Percentiles rank a stretch among this genome's conserved stretches.
phyloP scores from a whole-genome alignment of 2,329 filamentous ascomycete species.

The Colletotrichum destructivum region DNA sequence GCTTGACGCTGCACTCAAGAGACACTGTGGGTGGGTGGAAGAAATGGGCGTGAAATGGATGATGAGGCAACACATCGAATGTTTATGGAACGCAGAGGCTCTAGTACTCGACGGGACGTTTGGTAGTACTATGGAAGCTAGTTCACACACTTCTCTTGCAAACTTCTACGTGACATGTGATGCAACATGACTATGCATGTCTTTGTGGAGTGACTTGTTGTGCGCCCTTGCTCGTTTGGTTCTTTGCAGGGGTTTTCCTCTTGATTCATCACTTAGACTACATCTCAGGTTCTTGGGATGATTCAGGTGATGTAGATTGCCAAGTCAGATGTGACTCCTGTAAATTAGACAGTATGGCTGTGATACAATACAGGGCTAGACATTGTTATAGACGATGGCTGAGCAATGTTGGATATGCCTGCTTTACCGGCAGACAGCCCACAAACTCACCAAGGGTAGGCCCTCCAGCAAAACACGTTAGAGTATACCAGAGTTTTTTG shows the following conservation, averaged over 20 bases:
- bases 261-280: background rate
- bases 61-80: background rate
- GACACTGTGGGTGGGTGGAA: background rate
- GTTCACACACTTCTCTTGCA: constrained; percentile 10
- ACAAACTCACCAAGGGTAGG: too few relatives aligned
- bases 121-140: constrained; percentile 21
- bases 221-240: background rate
- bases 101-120: constrained; percentile 5
- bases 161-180: background rate
- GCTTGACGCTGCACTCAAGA: constrained; percentile 31
- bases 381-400: too few relatives aligned
- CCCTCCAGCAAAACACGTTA: too few relatives aligned
- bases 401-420: background rate
- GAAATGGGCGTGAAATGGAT: background rate
- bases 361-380: background rate
- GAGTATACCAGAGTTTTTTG: too few relatives aligned
- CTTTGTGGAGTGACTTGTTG: background rate
- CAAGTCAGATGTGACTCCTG: background rate
- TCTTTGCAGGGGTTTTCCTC: background rate
- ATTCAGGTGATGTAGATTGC: too few relatives aligned
- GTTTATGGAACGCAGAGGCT: constrained; percentile 13
- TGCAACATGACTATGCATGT: background rate
- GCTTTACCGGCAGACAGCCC: too few relatives aligned
- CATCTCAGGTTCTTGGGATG: background rate
- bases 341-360: background rate